Evolutionary conservation across 371 early-diverging fungal genomes (phyloP).

Genomic region (Mucor ambiguus): DNA sequence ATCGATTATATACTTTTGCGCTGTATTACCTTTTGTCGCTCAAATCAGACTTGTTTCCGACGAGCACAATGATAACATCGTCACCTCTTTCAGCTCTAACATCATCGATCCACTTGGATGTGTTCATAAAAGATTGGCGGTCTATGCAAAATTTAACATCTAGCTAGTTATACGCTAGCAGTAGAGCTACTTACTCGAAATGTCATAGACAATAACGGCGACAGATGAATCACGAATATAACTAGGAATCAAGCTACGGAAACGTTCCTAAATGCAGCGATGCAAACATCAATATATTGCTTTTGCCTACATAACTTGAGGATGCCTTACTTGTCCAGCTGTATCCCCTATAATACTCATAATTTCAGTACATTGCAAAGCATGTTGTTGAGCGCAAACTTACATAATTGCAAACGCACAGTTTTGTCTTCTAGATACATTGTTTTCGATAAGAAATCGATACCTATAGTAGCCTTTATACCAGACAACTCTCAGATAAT

Average conservation of each 20-base stretch:
- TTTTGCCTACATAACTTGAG: neutral
- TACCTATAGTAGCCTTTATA: constrained; percentile 97
- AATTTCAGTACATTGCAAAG: neutral
- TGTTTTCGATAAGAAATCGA: constrained; percentile 99
- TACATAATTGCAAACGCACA: constrained; percentile 94
- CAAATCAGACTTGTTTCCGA: constrained; percentile 98
- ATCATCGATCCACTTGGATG: constrained; percentile 97
- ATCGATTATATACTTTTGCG: neutral
- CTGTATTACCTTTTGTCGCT: constrained; percentile 74
- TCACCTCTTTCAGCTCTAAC: constrained; percentile 95
- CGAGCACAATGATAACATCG: constrained; percentile 95
- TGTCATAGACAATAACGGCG: constrained; percentile 98
- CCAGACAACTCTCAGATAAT: neutral
- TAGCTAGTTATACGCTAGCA: neutral
- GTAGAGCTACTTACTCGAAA: constrained; percentile 24
- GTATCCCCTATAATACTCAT: constrained; percentile 83
- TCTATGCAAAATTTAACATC: constrained; percentile 45
- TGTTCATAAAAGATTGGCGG: constrained; percentile 91
- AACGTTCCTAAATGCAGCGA: constrained; percentile 74
- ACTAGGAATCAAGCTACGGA: constrained; percentile 96
- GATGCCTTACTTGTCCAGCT: constrained; percentile 87
- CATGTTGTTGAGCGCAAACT: neutral
- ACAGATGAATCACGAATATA: constrained; percentile 99
- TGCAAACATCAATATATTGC: neutral
- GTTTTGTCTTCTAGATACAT: constrained; percentile 97